Conservation (phyloP, 345 rosid genomes). For the Hibiscus trionum region DNA sequence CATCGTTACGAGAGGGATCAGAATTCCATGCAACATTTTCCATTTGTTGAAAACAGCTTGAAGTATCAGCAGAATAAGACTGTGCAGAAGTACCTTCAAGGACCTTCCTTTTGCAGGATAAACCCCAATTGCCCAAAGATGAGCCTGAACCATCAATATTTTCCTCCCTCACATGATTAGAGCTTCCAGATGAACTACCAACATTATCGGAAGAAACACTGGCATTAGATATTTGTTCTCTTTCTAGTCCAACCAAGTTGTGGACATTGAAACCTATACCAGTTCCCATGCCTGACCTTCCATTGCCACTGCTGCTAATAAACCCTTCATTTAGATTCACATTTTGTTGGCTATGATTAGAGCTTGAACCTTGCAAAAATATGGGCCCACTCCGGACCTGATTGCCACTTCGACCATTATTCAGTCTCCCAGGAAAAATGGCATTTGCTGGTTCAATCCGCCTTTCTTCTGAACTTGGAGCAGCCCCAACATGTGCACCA, state of each 20-base stretch:
- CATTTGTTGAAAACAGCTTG: conserved; percentile 41
- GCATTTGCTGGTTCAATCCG: conserved; percentile 27
- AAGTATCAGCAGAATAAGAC: conserved; percentile 44
- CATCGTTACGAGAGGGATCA: conserved; percentile 32
- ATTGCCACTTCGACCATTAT: conserved; percentile 24
- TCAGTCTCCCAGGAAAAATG: conserved; percentile 28
- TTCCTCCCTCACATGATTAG: conserved; percentile 45
- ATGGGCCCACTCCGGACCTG: conserved; percentile 37
- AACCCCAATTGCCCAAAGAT: conserved; percentile 60
- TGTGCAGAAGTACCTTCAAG: conserved; percentile 72
- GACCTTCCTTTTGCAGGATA: conserved; percentile 86
- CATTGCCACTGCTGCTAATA: conserved; percentile 29
- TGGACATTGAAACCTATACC: conserved; percentile 18
- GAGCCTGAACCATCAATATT: conserved; percentile 45
- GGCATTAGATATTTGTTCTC: conserved; percentile 20
- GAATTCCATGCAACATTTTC: conserved; percentile 38
- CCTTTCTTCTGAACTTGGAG: conserved; percentile 47
- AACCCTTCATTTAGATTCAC: conserved; percentile 29
- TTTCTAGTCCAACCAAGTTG: conserved; percentile 27
- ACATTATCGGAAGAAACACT: conserved; percentile 25
- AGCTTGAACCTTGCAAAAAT: conserved; percentile 46
- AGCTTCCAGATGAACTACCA: conserved; percentile 53
- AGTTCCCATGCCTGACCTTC: conserved; percentile 26
- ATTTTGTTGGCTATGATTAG: conserved; percentile 31
- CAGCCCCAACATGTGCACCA: conserved; percentile 24